Evolutionary conservation across 1,284 basidiomycete genomes (phyloP).

Genomic region (Naganishia albida): DNA sequence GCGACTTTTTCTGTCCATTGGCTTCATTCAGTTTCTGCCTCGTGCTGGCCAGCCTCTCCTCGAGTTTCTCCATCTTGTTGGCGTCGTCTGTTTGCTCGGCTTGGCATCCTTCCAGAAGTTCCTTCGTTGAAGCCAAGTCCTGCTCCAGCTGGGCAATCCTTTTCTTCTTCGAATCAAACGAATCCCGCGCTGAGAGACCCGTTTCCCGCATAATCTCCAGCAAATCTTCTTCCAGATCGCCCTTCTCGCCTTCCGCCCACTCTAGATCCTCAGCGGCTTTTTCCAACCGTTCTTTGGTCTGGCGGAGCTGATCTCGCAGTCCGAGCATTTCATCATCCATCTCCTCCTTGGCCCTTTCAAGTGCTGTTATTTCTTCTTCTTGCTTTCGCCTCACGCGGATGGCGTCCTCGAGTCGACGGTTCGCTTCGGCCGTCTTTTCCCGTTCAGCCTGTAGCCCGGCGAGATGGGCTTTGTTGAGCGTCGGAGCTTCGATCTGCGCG

Average conservation of each 20-base stretch:
- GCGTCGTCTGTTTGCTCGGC: slow-evolving; percentile 6
- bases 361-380: slow-evolving; percentile 5
- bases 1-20: slow-evolving; percentile 8
- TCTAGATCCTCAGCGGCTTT: slow-evolving; percentile 3
- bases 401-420: slow-evolving; percentile 1
- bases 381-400: background rate
- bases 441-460: slow-evolving; percentile 8
- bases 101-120: slow-evolving; percentile 3
- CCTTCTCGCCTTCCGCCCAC: slow-evolving; percentile 11
- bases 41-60: background rate
- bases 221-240: slow-evolving; percentile 1
- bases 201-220: slow-evolving; percentile 8
- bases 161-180: slow-evolving; percentile 7
- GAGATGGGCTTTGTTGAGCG: background rate
- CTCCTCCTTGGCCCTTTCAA: slow-evolving; percentile 8
- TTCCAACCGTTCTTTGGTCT: too few species aligned
- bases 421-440: background rate
- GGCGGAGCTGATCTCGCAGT: background rate
- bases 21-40: background rate
- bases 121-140: background rate
- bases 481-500: background rate
- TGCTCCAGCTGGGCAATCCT: background rate
- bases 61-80: background rate
- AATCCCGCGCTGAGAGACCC: background rate
- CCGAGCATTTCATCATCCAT: slow-evolving; percentile 13